These are phyloP conservation scores for Porpolomopsis calyptriformis DNA, from an alignment of 768 basidiomycete species.

Conservation along the genomic window DNA sequence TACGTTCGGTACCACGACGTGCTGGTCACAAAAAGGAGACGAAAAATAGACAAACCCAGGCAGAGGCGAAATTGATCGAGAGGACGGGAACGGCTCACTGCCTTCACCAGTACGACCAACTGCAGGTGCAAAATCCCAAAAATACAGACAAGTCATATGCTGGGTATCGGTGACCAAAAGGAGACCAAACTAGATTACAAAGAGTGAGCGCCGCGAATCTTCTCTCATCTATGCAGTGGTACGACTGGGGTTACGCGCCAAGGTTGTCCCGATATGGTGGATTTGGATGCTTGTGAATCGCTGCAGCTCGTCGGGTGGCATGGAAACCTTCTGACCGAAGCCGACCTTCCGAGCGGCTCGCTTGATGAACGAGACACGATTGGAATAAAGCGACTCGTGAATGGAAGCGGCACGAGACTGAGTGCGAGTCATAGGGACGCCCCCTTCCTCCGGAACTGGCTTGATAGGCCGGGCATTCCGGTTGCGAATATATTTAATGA, in stretches of 20 bases:
- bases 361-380: constrained; percentile 88
- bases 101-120: no score
- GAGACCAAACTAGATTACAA: not conserved
- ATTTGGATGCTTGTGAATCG: constrained; percentile 85
- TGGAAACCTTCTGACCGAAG: constrained; percentile 67
- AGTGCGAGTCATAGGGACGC: constrained; percentile 74
- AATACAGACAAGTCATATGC: not conserved
- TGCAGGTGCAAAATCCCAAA: not conserved
- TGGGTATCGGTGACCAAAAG: not conserved
- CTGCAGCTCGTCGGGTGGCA: constrained; percentile 79
- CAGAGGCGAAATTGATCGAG: no score
- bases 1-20: no score
- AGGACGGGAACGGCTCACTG: no score
- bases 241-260: constrained; percentile 68
- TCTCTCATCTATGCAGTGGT: constrained; percentile 24
- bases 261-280: constrained; percentile 59
- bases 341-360: constrained; percentile 83
- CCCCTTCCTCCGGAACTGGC: constrained; percentile 31
- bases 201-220: not conserved
- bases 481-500: constrained; percentile 76
- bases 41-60: no score
- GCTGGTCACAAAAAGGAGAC: no score
- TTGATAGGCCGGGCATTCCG: constrained; percentile 40
- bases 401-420: constrained; percentile 82
- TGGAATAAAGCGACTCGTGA: constrained; percentile 89